Evolutionary conservation across 495 filamentous ascomycete genomes (phyloP).

Genomic region (Aspergillus nanangensis): DNA sequence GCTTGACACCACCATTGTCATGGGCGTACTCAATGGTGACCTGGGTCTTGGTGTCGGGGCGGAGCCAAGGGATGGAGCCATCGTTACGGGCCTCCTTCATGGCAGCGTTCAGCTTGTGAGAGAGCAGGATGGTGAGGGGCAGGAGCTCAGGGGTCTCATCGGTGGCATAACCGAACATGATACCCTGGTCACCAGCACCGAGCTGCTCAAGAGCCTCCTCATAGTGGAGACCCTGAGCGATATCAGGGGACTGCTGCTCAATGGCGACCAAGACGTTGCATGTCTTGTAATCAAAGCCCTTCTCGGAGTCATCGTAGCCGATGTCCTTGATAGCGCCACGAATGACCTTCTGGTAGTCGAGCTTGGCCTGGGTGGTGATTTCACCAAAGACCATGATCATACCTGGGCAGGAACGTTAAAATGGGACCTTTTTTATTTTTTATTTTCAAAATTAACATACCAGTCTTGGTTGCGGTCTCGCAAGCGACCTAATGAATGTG

Average conservation of each 20-base stretch:
- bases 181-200: conserved; percentile 98
- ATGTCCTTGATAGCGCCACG: conserved; percentile 96
- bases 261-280: conserved; percentile 98
- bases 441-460: conserved; percentile 31
- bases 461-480: conserved; percentile 98
- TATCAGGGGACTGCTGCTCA: conserved; percentile 98
- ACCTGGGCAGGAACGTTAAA: conserved; percentile 30
- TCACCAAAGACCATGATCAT: conserved; percentile 99
- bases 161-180: conserved; percentile 99
- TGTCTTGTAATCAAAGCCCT: conserved; percentile 99
- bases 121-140: conserved; percentile 85
- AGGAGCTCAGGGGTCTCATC: conserved; percentile 98
- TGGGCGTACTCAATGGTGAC: conserved; percentile 98
- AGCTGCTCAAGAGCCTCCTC: conserved; percentile 96
- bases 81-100: conserved; percentile 85
- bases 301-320: conserved; percentile 91
- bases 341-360: conserved; percentile 98
- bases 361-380: conserved; percentile 90
- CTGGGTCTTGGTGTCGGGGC: conserved; percentile 99
- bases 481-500: conserved; percentile 76
- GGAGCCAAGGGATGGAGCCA: conserved; percentile 86
- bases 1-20: conserved; percentile 90
- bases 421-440: not conserved
- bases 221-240: conserved; percentile 96
- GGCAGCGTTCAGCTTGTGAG: conserved; percentile 92